Evolutionary conservation across 2,329 filamentous ascomycete genomes (phyloP).

Genomic region (Beauveria medogensis): DNA sequence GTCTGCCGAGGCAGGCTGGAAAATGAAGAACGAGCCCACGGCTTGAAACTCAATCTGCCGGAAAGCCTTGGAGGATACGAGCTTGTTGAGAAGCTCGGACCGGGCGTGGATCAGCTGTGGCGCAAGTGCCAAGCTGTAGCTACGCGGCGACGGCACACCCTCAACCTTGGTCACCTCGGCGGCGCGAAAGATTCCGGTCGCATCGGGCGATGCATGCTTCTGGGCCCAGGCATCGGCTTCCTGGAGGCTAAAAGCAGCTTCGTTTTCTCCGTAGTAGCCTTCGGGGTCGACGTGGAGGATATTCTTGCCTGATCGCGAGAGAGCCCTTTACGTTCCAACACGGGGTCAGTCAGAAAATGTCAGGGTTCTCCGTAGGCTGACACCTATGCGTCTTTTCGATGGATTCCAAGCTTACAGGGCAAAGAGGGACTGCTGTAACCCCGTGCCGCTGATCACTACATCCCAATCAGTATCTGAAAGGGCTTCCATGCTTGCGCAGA

Average conservation of each 20-base stretch:
- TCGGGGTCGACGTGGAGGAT: slow-evolving; percentile 85
- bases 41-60: slow-evolving; percentile 88
- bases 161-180: slow-evolving; percentile 29
- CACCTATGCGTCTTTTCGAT: slow-evolving; percentile 15
- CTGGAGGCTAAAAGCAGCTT: slow-evolving; percentile 77
- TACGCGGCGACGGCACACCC: slow-evolving; percentile 54
- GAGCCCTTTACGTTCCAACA: slow-evolving; percentile 54
- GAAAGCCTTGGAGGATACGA: slow-evolving; percentile 85
- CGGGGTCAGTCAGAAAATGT: slow-evolving; percentile 23
- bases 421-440: slow-evolving; percentile 69
- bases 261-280: slow-evolving; percentile 77
- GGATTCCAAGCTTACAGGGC: slow-evolving; percentile 55
- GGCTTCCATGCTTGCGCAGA: slow-evolving; percentile 54
- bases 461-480: slow-evolving; percentile 70
- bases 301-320: slow-evolving; percentile 87
- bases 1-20: slow-evolving; percentile 30
- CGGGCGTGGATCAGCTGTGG: slow-evolving; percentile 82
- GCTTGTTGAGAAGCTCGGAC: slow-evolving; percentile 65
- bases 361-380: slow-evolving; percentile 13
- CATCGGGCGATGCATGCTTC: slow-evolving; percentile 21
- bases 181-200: slow-evolving; percentile 20
- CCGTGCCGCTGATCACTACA: slow-evolving; percentile 70
- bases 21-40: slow-evolving; percentile 87
- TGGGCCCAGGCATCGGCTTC: slow-evolving; percentile 71
- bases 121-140: slow-evolving; percentile 76